Evolutionary conservation across 163 green algal species (phyloP).

Genomic region (Chloromonas sp.): DNA sequence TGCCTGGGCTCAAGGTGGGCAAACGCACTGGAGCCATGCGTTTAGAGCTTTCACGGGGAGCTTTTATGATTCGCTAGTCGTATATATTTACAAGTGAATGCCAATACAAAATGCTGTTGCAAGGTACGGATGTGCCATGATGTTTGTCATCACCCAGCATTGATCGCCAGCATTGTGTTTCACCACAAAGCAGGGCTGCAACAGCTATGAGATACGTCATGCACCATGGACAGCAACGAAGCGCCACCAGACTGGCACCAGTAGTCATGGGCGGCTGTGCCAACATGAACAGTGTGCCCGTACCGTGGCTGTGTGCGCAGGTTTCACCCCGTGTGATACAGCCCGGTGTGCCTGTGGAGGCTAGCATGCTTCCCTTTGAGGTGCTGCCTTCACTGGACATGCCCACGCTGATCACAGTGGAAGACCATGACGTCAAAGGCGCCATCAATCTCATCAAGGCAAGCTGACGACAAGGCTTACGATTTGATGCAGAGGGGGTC

Average conservation of each 20-base stretch:
- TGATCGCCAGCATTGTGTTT: background rate
- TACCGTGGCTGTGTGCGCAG: background rate
- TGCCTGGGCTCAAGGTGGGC: constrained; percentile 28
- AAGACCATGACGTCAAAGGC: constrained; percentile 6
- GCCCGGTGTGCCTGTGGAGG: background rate
- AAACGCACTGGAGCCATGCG: too few relatives aligned
- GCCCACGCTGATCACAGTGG: constrained; percentile 11
- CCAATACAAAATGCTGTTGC: background rate
- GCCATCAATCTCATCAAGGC: constrained; percentile 15
- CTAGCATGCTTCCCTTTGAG: constrained; percentile 10
- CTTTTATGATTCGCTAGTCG: background rate
- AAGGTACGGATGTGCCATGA: background rate
- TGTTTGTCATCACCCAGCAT: background rate
- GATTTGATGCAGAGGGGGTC: background rate
- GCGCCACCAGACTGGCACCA: too few relatives aligned
- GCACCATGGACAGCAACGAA: too few relatives aligned
- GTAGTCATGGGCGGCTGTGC: too few relatives aligned
- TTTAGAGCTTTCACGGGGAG: background rate
- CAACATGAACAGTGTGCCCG: too few relatives aligned
- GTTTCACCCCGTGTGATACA: background rate
- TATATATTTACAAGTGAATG: too few relatives aligned
- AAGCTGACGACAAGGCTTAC: background rate
- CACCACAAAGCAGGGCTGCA: background rate
- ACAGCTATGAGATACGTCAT: background rate
- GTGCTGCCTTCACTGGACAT: constrained; percentile 23